Evolutionary conservation across 2,329 filamentous ascomycete genomes (phyloP), one percentile per base, ranked within the genome.

Genomic region (Biscogniauxia mediterranea): DNA sequence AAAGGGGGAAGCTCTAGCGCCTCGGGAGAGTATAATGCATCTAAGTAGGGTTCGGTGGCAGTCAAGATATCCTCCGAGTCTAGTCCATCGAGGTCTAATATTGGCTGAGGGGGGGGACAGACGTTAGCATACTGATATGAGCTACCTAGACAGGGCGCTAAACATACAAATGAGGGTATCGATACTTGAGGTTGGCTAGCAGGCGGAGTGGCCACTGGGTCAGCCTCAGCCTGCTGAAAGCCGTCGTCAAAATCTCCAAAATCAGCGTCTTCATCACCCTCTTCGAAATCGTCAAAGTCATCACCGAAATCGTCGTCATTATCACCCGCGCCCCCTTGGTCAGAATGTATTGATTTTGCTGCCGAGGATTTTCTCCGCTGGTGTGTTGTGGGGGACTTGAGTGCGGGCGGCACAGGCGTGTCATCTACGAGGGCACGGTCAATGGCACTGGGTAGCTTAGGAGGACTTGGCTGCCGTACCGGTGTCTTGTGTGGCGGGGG

Each of bases 231-330:
- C 72, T 85, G 80, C 70, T 91, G 84, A 72, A 92, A 92, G 46
- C 82, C 87, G 67, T 89, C 89, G 71, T 90, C 88, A 75, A 92
- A 92, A 70, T 91, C 89, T 69, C 86, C 85, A 77, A 89, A 88
- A 69, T 84, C 78, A 52, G 78, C 81, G 66, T 80, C 80, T 60
- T 79, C 78, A 63, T 80, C 82, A 55, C 83, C 84, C 69, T 87
- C 85, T 69, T 86, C 83, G 66, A 88, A 87, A 64, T 86, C 85
- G 71, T 88, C 84, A 75, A 85, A 83, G 63, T 87, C 85, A 68
- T 86, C 84, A 21, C 81, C 84, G 70, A 85, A 85, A 51, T 81
- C 82, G 64, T 83, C 80, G 68, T 77, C 78, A 32, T 73, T 69
- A 26, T 73, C 70, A 23, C 70, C 68, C 5, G 65, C 71, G 51